Base-by-base conservation (phyloP, 2,329 filamentous ascomycete genomes). In the Fusarium cyanostomum region DNA sequence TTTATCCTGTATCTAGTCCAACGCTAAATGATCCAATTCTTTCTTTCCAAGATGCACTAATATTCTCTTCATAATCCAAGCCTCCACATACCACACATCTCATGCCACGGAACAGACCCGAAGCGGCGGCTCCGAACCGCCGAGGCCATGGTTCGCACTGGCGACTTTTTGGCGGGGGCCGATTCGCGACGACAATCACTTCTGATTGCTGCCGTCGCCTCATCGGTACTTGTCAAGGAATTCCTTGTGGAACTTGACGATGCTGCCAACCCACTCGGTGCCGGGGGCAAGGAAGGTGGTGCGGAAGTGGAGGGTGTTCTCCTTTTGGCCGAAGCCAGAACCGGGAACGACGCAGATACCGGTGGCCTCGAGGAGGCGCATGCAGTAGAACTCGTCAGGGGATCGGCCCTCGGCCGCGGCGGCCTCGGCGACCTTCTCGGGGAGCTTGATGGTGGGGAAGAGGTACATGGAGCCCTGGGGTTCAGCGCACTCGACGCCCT, bases 391-490 rank as follows among this genome's bases (percentile, higher is more conserved):
- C 78, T 98, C 94, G 72, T 99, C 95, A 2, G 94, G 80, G 11
- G 84, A 81, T 73, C 91, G 90, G 71, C 87, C 88, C 75, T 93
- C 91, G 61, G 89, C 80, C 72, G 82, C 77, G 31, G 95, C 95
- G 13, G 91, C 92, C 66, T 89, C 89, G 62, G 89, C 79, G 35
- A 93, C 95, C 79, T 92, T 92, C 21, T 79, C 70, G 2, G 95
- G 87, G 21, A 99, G 82, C 30, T 82, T 87, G 79, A 99, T 96
- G 70, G 92, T 95, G 21, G 95, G 95, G 87, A 98, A 99, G 72
- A 99, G 90, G 82, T 99, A 99, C 95, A 99, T 99, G 75, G 91
- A 90, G 59, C 95, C 95, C 85, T 97, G 91, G 53, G 95, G 95
- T 69, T 88, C 84, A 71, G 91, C 90, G 79, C 94, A 97, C 76